Percentiles rank a stretch among this genome's conserved stretches.
Conservation (phyloP, 768 basidiomycete species). For the Phallus indusiatus region DNA sequence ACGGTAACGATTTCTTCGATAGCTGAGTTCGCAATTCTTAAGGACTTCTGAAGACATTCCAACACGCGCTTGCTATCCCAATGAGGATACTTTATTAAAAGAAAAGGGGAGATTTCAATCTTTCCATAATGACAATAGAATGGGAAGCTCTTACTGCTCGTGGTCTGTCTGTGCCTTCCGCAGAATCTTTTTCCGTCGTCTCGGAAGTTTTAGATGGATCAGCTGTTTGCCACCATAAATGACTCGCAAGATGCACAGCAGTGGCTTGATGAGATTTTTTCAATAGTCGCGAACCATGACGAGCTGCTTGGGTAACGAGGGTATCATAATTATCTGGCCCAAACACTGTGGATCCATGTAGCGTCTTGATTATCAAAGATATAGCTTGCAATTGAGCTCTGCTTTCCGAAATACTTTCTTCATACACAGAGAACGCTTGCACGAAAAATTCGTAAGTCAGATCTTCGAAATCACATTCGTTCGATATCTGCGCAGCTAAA, state of each 20-base stretch:
- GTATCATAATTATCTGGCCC: constrained; percentile 94
- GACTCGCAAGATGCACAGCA: constrained; percentile 90
- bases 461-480: constrained; percentile 92
- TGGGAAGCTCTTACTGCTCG: constrained; percentile 44
- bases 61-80: constrained; percentile 96
- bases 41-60: constrained; percentile 94
- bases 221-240: constrained; percentile 96
- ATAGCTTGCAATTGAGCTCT: constrained; percentile 97
- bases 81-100: constrained; percentile 53
- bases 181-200: constrained; percentile 35
- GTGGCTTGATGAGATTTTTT: constrained; percentile 98
- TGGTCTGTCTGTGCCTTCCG: constrained; percentile 20
- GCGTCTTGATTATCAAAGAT: constrained; percentile 83
- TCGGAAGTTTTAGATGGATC: constrained; percentile 23
- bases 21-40: constrained; percentile 91
- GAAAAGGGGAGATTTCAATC: neutral
- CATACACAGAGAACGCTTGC: constrained; percentile 95
- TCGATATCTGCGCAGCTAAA: constrained; percentile 89
- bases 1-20: constrained; percentile 96
- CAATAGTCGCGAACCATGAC: constrained; percentile 90
- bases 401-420: constrained; percentile 93
- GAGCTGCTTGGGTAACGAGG: constrained; percentile 94
- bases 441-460: constrained; percentile 97
- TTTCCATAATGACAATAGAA: neutral
- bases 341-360: constrained; percentile 87